Evolutionary conservation across 805 yeast genomes (phyloP).

Genomic region (Priceomyces castillae): DNA sequence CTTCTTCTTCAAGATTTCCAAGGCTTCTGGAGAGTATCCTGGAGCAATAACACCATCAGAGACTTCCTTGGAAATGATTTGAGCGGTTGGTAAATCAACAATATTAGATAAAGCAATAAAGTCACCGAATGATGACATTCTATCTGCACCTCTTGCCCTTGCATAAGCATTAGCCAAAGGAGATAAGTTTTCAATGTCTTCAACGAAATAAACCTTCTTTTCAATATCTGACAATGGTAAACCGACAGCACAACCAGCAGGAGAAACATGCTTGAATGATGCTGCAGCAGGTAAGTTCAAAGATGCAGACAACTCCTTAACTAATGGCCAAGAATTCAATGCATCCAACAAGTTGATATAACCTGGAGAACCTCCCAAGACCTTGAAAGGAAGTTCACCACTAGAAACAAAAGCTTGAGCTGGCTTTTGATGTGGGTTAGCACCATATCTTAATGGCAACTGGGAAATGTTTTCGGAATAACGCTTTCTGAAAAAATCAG

Average conservation of each 20-base stretch:
- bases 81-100: constrained; percentile 95
- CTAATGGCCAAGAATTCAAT: constrained; percentile 97
- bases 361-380: constrained; percentile 93
- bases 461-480: constrained; percentile 88
- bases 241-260: constrained; percentile 99
- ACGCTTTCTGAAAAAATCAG: constrained; percentile 96
- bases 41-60: constrained; percentile 99
- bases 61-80: constrained; percentile 95
- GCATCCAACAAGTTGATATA: constrained; percentile 96
- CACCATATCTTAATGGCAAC: constrained; percentile 95
- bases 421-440: constrained; percentile 98
- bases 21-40: constrained; percentile 89
- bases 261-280: constrained; percentile 97
- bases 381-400: constrained; percentile 92
- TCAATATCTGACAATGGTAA: constrained; percentile 87
- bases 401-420: constrained; percentile 91
- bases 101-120: constrained; percentile 95
- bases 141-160: constrained; percentile 99
- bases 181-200: constrained; percentile 89
- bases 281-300: constrained; percentile 98
- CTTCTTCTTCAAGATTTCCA: constrained; percentile 83
- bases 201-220: constrained; percentile 93
- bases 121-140: constrained; percentile 99
- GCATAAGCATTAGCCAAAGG: constrained; percentile 98
- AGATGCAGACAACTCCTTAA: constrained; percentile 92